Base-by-base conservation (phyloP, 2,329 filamentous ascomycete genomes). In the Colletotrichum lini region DNA sequence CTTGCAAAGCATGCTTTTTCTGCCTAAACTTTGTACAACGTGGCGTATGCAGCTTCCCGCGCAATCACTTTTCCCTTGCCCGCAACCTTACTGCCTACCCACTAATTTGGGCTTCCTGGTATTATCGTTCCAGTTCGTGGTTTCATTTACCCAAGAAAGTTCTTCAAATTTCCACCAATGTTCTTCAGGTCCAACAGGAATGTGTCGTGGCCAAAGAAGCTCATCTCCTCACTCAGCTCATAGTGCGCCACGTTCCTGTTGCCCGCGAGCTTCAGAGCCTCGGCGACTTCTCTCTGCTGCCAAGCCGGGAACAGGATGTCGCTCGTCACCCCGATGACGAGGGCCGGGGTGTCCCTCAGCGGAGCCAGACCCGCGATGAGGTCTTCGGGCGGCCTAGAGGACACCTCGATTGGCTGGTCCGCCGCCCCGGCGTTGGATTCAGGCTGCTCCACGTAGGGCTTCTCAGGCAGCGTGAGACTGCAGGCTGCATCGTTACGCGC, bases 251-350 rank as follows among this genome's bases (percentile, higher is more conserved):
- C 95, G 42, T 89, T 90, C 72, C 89, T 87, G 78, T 98, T 98
- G 0, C 96, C 96, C 0, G 89, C 89, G 44, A 89, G 87, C 71
- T 91, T 89, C 74, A 99, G 84, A 3, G 96, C 93, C 78, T 96
- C 92, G 4, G 95, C 96, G 73, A 99, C 92, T 82, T 99, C 96
- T 64, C 94, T 90, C 84, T 99, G 96, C 84, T 99, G 96, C 96
- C 96, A 99, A 0, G 96, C 95, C 0, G 96, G 96, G 83, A 99
- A 99, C 45, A 99, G 84, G 60, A 98, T 98, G 79, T 99, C 96
- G 76, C 94, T 98, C 0, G 94, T 94, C 4, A 98, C 96, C 44
- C 96, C 96, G 85, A 99, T 92, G 13, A 99, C 94, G 26, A 99
- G 86, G 0, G 94, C 92, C 0, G 94, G 94, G 60, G 92, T 96